Conservation (phyloP, 345 rosid species). For the Heritiera littoralis region DNA sequence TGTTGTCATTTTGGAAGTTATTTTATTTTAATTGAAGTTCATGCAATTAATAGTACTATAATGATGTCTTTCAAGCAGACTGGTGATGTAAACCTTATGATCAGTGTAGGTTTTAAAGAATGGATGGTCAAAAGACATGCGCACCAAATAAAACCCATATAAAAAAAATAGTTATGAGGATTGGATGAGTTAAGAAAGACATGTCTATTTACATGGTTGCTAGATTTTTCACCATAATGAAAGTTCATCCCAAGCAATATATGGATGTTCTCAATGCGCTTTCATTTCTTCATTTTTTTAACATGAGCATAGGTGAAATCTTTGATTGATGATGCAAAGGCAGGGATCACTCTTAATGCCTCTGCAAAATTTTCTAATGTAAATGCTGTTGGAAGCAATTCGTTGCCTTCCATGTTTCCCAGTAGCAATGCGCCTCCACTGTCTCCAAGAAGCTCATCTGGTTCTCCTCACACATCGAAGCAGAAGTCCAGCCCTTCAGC, state of each 20-base stretch:
- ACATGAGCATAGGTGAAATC: constrained; percentile 58
- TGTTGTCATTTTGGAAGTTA: not conserved
- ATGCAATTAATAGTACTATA: not conserved
- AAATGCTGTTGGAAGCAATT: constrained; percentile 51
- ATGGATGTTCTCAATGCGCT: not conserved
- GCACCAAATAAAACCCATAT: not conserved
- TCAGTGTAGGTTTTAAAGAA: not conserved
- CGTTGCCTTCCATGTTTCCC: constrained; percentile 80
- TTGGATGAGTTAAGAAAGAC: no score
- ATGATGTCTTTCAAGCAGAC: not conserved
- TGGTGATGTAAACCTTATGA: not conserved
- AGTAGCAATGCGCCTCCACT: constrained; percentile 84
- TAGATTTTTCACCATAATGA: not conserved
- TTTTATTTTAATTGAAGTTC: not conserved
- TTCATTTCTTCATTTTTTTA: constrained; percentile 2
- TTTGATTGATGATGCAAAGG: constrained; percentile 68
- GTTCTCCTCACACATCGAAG: constrained; percentile 68
- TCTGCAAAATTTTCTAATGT: constrained; percentile 45
- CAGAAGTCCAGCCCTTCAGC: constrained; percentile 67
- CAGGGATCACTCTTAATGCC: constrained; percentile 54
- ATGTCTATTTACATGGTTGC: not conserved
- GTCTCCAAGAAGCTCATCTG: constrained; percentile 77
- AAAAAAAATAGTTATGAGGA: not conserved
- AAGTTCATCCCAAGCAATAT: not conserved
- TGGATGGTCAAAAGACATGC: not conserved